These are phyloP conservation scores for Candida dajiaensis DNA, from an alignment of 805 yeast species.

Conservation along the genomic window DNA sequence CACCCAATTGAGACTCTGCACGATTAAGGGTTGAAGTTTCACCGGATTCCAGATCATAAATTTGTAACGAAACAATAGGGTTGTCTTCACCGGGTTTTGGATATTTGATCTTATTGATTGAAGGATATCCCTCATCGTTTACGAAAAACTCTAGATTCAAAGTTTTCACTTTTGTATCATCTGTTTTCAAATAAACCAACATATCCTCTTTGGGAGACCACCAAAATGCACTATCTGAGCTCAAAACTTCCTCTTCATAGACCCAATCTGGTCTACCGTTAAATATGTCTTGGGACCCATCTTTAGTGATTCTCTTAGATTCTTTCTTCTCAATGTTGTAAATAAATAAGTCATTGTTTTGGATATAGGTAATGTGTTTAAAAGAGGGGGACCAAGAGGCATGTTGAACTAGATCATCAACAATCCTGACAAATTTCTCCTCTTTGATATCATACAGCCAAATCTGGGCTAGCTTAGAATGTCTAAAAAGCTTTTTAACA, in stretches of 20 bases:
- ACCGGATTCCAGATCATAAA: constrained; percentile 32
- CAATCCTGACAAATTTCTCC: constrained; percentile 22
- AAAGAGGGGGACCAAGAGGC: constrained; percentile 60
- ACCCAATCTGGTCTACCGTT: constrained; percentile 83
- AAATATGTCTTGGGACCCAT: constrained; percentile 46
- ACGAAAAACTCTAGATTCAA: constrained; percentile 49
- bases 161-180: constrained; percentile 54
- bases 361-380: constrained; percentile 49
- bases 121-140: constrained; percentile 40
- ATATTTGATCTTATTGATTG: constrained; percentile 42
- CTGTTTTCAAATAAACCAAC: constrained; percentile 47
- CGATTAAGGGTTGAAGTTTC: constrained; percentile 11
- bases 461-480: constrained; percentile 55
- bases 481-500: constrained; percentile 50
- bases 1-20: constrained; percentile 28
- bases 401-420: constrained; percentile 28
- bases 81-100: constrained; percentile 69
- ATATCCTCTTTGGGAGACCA: constrained; percentile 63
- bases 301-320: constrained; percentile 27
- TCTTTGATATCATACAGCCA: constrained; percentile 53
- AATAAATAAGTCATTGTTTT: constrained; percentile 48
- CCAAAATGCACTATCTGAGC: constrained; percentile 56
- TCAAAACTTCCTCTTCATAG: constrained; percentile 74
- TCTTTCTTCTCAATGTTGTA: constrained; percentile 27
- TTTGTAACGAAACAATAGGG: constrained; percentile 46